Evolutionary conservation across 2,329 filamentous ascomycete genomes (phyloP), one percentile per base, ranked within the genome.

Genomic region (Pseudogymnoascus sp.): DNA sequence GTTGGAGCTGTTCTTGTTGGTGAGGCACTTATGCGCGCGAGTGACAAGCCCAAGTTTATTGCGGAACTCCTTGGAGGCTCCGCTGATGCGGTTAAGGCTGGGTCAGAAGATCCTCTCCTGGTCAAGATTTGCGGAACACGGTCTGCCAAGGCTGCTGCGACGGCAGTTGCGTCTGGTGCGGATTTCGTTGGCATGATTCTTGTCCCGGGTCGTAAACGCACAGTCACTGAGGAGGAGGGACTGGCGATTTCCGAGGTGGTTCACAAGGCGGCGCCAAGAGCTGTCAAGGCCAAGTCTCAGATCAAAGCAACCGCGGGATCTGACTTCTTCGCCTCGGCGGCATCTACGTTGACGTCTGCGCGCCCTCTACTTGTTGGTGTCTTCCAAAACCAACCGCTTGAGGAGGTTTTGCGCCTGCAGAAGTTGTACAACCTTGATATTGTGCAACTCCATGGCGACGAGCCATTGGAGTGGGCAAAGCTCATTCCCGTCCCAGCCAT

Each of bases 61-160:
- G 81, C 84, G 34, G 82, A 92, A 68, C 83, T 99, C 22, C 89
- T 96, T 66, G 87, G 90, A 38, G 80, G 83, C 12, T 67, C 69
- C 41, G 60, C 62, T 37, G 60, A 60, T 12, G 11, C 47, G 18
- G 20, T 43, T 58, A 72, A 72, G 12, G 70, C 76, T 4, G 67
- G 73, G 6, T 65, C 70, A 16, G 69, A 66, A 59, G 77, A 70
- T 59, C 71, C 70, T 30, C 78, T 90, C 1, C 79, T 94, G 30
- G 91, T 97, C 66, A 99, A 99, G 77, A 96, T 99, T 22, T 99
- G 94, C 72, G 94, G 94, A 5, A 97, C 92, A 7, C 83, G 93
- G 62, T 91, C 85, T 62, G 81, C 86, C 8, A 90, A 95, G 70
- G 91, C 87, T 14, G 94, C 94, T 5, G 79, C 83, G 61, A 83